These are phyloP conservation scores for Saccharomycopsis fibuligera DNA, from an alignment of 805 yeast genomes.

Conservation along the genomic window DNA sequence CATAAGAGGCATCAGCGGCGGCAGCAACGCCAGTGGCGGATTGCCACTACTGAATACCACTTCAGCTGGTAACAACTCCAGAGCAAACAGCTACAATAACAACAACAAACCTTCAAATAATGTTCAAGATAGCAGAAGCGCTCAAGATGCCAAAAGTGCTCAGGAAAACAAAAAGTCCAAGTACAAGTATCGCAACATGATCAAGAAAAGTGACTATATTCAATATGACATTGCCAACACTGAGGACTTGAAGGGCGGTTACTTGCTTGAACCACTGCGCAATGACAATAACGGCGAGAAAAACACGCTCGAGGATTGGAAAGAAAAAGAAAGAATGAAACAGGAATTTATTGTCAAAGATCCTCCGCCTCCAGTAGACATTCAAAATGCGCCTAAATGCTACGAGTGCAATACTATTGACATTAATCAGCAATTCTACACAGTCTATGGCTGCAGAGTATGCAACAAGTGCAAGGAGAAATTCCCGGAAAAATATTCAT, in stretches of 20 bases:
- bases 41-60: not conserved
- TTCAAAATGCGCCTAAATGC: conserved; percentile 73
- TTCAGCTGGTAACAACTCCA: not conserved
- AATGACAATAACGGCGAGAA: conserved; percentile 26
- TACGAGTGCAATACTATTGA: conserved; percentile 78
- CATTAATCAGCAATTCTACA: conserved; percentile 63
- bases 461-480: conserved; percentile 72
- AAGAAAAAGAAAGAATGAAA: conserved; percentile 28
- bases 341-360: conserved; percentile 37
- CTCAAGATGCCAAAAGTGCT: conserved; percentile 7
- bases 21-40: not conserved
- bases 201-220: conserved; percentile 60
- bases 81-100: not conserved
- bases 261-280: conserved; percentile 41
- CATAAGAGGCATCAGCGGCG: not conserved
- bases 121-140: not conserved
- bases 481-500: conserved; percentile 80
- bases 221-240: conserved; percentile 88
- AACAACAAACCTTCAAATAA: conserved; percentile 12
- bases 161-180: conserved; percentile 19
- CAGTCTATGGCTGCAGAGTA: conserved; percentile 68
- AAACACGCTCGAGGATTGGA: conserved; percentile 48
- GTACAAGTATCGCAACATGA: conserved; percentile 37
- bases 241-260: conserved; percentile 86
- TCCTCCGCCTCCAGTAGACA: conserved; percentile 66